phyloP scores from a whole-genome alignment of 441 rosid genomes.

The Populus hybrid region DNA sequence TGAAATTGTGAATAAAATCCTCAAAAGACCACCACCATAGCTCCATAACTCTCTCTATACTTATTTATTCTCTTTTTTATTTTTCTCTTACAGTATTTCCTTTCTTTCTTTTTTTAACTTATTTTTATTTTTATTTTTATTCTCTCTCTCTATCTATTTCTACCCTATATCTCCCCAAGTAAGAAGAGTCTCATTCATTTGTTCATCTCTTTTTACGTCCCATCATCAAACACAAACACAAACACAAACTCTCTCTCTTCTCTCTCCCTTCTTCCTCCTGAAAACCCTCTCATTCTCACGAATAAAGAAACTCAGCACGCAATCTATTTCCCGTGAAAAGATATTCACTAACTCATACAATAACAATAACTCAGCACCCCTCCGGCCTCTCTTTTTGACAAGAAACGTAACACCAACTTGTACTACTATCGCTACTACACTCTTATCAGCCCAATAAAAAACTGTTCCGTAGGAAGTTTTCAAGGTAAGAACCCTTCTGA shows the following conservation, averaged over 20 bases:
- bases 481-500: no score
- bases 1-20: constrained; percentile 12
- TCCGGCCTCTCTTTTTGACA: neutral
- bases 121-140: no score
- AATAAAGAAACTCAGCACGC: constrained; percentile 9
- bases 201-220: constrained; percentile 38
- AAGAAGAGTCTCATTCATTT: constrained; percentile 14
- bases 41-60: neutral
- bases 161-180: no score
- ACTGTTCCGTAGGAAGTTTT: neutral
- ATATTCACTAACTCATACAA: constrained; percentile 10
- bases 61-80: neutral
- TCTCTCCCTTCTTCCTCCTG: neutral
- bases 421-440: neutral
- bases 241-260: neutral
- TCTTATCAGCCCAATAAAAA: neutral
- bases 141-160: neutral
- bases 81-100: neutral
- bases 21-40: neutral
- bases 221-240: constrained; percentile 23
- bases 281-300: constrained; percentile 6
- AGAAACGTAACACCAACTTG: neutral
- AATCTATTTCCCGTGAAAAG: constrained; percentile 30
- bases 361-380: neutral
- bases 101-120: neutral